Conservation (phyloP, 768 basidiomycete species). For the Mycena haematopus region DNA sequence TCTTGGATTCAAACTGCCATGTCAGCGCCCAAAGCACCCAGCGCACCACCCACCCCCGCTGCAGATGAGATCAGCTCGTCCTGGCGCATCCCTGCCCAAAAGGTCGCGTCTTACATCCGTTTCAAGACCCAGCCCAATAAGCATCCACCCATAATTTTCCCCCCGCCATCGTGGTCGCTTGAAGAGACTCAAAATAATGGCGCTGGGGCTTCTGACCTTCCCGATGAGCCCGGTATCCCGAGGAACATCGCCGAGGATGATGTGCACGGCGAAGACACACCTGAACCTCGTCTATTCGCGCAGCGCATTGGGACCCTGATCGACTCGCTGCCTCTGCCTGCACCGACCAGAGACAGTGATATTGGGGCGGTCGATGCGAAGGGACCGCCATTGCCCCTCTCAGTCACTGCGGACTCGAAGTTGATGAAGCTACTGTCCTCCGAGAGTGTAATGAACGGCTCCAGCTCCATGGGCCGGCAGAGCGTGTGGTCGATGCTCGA, state of each 20-base stretch:
- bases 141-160: slow-evolving; percentile 40
- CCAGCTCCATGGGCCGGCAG: slow-evolving; percentile 41
- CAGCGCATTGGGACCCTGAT: slow-evolving; percentile 32
- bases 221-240: slow-evolving; percentile 14
- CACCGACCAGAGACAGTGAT: slow-evolving; percentile 26
- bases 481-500: slow-evolving; percentile 71
- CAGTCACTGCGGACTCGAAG: slow-evolving; percentile 44
- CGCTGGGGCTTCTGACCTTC: slow-evolving; percentile 29
- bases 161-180: slow-evolving; percentile 55
- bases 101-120: slow-evolving; percentile 43
- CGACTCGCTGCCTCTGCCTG: slow-evolving; percentile 30
- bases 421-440: slow-evolving; percentile 60
- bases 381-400: slow-evolving; percentile 38
- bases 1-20: slow-evolving; percentile 8
- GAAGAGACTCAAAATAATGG: slow-evolving; percentile 38
- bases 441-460: slow-evolving; percentile 70
- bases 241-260: slow-evolving; percentile 16
- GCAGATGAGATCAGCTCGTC: not conserved
- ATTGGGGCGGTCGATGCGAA: slow-evolving; percentile 33
- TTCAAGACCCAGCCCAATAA: slow-evolving; percentile 41
- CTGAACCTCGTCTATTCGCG: slow-evolving; percentile 24
- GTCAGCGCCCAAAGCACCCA: slow-evolving; percentile 17
- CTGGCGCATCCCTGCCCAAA: slow-evolving; percentile 38
- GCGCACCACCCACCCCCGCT: slow-evolving; percentile 5
- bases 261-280: slow-evolving; percentile 18